These are phyloP conservation scores for Fusarium sp. DNA, from an alignment of 2,329 filamentous ascomycete species.

Conservation along the genomic window DNA sequence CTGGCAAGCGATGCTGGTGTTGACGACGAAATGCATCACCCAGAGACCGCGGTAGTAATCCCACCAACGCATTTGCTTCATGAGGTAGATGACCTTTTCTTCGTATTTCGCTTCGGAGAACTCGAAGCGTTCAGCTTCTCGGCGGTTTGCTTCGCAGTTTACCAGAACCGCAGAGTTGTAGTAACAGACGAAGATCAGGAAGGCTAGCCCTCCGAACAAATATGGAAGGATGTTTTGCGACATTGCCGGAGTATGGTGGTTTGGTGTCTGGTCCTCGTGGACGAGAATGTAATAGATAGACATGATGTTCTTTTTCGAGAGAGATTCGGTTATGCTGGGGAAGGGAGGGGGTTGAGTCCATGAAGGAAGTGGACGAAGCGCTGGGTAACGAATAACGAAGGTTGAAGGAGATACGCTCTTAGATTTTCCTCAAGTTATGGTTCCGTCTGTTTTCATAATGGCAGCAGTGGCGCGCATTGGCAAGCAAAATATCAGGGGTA, in stretches of 20 bases:
- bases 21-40: neutral
- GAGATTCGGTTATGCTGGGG: neutral
- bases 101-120: neutral
- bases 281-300: neutral
- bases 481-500: neutral
- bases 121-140: neutral
- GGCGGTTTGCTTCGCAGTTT: neutral
- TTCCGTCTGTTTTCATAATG: neutral
- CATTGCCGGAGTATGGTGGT: neutral
- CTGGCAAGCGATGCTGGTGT: neutral
- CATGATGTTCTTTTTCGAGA: neutral
- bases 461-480: neutral
- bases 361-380: neutral
- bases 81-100: neutral
- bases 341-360: neutral
- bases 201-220: neutral
- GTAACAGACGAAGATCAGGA: neutral
- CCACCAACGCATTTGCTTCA: neutral
- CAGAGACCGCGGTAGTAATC: constrained; percentile 4
- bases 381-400: neutral
- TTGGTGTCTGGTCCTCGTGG: neutral
- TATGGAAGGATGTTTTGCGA: neutral
- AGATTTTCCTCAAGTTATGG: neutral
- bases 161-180: neutral
- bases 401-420: neutral